Evolutionary conservation across 1,139 yeast genomes (phyloP).

Genomic region (Lodderomyces beijingensis): DNA sequence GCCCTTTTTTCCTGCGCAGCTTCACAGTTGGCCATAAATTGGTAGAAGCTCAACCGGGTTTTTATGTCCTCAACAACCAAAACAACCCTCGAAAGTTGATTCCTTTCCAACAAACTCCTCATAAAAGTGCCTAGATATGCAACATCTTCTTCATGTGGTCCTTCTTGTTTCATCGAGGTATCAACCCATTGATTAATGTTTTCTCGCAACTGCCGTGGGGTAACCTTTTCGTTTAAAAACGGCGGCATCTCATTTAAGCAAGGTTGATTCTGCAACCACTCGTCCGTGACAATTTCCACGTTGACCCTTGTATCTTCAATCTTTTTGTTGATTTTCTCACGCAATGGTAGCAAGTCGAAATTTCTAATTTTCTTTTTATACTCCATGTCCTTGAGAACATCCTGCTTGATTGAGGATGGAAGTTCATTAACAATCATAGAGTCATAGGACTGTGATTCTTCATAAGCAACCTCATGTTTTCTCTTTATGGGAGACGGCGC

Average conservation of each 20-base stretch:
- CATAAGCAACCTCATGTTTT: constrained; percentile 8
- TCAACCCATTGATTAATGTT: constrained; percentile 48
- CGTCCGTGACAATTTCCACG: constrained; percentile 19
- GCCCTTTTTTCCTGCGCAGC: too few species aligned
- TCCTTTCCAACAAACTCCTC: constrained; percentile 16
- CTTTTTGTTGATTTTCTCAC: constrained; percentile 26
- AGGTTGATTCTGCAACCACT: constrained; percentile 24
- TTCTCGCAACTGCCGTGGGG: constrained; percentile 26
- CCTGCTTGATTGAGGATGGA: constrained; percentile 41
- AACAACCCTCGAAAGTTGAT: constrained; percentile 19
- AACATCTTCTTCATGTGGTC: constrained; percentile 60
- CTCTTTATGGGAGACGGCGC: constrained; percentile 14
- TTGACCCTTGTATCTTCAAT: constrained; percentile 16
- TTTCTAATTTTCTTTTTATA: constrained; percentile 24
- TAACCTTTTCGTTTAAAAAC: constrained; percentile 29
- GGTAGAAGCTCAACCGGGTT: constrained; percentile 12
- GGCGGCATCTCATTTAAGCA: constrained; percentile 23
- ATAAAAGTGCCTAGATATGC: constrained; percentile 30
- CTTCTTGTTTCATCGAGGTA: constrained; percentile 37
- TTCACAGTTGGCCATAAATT: constrained; percentile 6
- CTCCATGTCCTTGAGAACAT: constrained; percentile 38
- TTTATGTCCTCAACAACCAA: constrained; percentile 19
- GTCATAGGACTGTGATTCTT: constrained; percentile 27
- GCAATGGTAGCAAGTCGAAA: constrained; percentile 26
- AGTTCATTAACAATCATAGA: constrained; percentile 41